These are phyloP conservation scores for Clonostachys sp. DNA, from an alignment of 2,329 filamentous ascomycete genomes.

Conservation along the genomic window DNA sequence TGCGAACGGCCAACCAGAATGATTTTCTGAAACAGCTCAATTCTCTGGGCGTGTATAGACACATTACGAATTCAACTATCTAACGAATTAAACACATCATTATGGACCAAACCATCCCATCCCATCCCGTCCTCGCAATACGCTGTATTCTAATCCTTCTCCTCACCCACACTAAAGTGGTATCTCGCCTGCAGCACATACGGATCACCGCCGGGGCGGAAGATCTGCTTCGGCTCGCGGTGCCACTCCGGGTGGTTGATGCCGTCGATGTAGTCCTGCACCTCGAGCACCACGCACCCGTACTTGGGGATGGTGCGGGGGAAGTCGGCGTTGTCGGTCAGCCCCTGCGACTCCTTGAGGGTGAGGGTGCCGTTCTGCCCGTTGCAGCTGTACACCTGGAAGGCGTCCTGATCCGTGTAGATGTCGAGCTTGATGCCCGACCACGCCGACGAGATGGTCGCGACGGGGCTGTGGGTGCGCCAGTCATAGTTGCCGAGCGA, in stretches of 20 bases:
- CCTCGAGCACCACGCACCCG: constrained; percentile 86
- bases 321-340: constrained; percentile 46
- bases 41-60: too few relatives aligned
- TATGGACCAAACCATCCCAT: too few relatives aligned
- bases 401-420: constrained; percentile 77
- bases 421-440: constrained; percentile 82
- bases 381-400: constrained; percentile 85
- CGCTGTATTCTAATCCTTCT: constrained; percentile 3
- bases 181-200: constrained; percentile 61
- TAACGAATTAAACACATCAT: too few relatives aligned
- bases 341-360: constrained; percentile 67
- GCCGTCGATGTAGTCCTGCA: constrained; percentile 88
- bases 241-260: constrained; percentile 92
- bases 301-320: constrained; percentile 66
- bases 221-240: constrained; percentile 57
- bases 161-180: constrained; percentile 45
- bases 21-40: too few relatives aligned
- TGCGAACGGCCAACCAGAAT: too few relatives aligned
- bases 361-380: constrained; percentile 67
- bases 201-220: constrained; percentile 51
- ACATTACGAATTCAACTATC: too few relatives aligned
- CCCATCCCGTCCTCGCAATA: not conserved
- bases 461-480: constrained; percentile 53
- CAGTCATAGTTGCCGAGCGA: constrained; percentile 55
- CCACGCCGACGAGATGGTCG: constrained; percentile 66